Evolutionary conservation across 176 grass and related monocot species (phyloP).

Genomic region (Avena atlantica): DNA sequence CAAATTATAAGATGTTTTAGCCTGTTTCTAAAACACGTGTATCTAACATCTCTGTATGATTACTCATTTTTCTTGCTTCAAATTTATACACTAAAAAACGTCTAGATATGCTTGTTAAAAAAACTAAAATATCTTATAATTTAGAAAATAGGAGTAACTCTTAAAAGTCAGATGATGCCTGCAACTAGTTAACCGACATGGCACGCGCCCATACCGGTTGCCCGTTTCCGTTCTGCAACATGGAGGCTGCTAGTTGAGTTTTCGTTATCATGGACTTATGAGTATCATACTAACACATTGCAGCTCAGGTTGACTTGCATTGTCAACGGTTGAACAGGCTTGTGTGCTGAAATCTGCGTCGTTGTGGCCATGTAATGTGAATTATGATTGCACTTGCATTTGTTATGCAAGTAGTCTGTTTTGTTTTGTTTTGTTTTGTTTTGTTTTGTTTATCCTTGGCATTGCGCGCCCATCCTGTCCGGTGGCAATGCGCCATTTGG

Average conservation of each 20-base stretch:
- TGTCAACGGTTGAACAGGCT: constrained; percentile 26
- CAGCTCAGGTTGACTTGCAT: constrained; percentile 18
- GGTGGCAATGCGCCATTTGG: constrained; percentile 47
- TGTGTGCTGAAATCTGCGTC: background rate
- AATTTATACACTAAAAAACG: no score
- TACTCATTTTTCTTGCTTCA: no score
- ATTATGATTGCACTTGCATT: constrained; percentile 6
- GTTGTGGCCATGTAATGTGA: constrained; percentile 25
- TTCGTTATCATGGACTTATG: constrained; percentile 19
- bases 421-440: constrained; percentile 43
- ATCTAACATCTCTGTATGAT: no score
- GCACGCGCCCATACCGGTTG: background rate
- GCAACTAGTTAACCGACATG: constrained; percentile 16
- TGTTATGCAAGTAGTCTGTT: constrained; percentile 22
- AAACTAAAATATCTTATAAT: no score
- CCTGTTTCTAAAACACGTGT: no score
- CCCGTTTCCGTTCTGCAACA: background rate
- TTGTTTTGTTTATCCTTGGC: constrained; percentile 42
- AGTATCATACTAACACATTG: constrained; percentile 2
- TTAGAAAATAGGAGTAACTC: no score
- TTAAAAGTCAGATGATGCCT: constrained; percentile 18
- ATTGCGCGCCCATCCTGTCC: constrained; percentile 4
- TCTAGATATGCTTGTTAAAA: no score
- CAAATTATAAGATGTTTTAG: no score
- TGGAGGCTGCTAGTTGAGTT: background rate